These are phyloP conservation scores for Coprinopsis cinerea DNA, from an alignment of 768 basidiomycete species.

Conservation along the genomic window DNA sequence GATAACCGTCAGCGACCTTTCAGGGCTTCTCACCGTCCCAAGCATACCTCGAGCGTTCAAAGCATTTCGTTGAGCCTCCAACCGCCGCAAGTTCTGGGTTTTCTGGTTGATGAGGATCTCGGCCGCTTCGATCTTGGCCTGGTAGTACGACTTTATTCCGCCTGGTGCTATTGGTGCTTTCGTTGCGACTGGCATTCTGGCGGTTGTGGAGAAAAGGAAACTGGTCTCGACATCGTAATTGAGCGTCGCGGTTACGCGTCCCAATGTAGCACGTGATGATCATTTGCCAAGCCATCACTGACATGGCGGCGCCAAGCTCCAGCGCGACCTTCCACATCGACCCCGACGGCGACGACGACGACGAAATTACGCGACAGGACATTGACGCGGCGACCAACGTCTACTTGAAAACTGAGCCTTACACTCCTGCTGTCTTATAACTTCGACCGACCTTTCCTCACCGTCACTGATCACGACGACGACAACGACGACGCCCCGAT, in stretches of 20 bases:
- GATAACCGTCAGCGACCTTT: not conserved
- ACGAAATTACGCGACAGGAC: too few relatives aligned
- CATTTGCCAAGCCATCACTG: too few relatives aligned
- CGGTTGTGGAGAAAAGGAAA: not conserved
- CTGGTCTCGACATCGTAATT: not conserved
- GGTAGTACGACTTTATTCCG: conserved; percentile 86
- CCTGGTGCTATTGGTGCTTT: conserved; percentile 42
- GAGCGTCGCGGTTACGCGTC: not conserved
- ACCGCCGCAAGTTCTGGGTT: conserved; percentile 89
- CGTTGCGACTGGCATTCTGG: conserved; percentile 23
- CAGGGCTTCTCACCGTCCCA: not conserved
- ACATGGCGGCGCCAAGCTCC: too few relatives aligned
- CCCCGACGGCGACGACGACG: too few relatives aligned
- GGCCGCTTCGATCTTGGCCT: conserved; percentile 91
- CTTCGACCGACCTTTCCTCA: too few relatives aligned
- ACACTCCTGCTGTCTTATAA: too few relatives aligned
- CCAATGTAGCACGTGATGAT: too few relatives aligned
- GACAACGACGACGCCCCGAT: too few relatives aligned
- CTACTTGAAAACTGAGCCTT: too few relatives aligned
- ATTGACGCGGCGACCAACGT: too few relatives aligned
- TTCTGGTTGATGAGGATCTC: conserved; percentile 94
- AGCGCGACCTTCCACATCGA: too few relatives aligned
- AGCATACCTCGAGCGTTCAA: conserved; percentile 83
- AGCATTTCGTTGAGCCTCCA: conserved; percentile 97
- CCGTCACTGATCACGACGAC: not conserved